Conservation (phyloP, 768 basidiomycete genomes). For the Agaricus blazei region DNA sequence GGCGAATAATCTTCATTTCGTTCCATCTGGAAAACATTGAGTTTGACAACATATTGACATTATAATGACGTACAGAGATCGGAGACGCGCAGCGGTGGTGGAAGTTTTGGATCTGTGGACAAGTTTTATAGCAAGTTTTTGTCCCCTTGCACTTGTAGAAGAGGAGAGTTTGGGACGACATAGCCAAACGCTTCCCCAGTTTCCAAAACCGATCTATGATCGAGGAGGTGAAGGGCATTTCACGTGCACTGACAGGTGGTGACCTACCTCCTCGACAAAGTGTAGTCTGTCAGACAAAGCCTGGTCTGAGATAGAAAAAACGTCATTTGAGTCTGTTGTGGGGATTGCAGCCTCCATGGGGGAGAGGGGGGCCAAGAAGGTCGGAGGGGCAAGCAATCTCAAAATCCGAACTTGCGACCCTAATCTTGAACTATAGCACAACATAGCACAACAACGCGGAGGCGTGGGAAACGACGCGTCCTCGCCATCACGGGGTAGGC, state of each 20-base stretch:
- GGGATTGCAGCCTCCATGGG: constrained; percentile 33
- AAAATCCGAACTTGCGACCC: constrained; percentile 13
- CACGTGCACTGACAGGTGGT: constrained; percentile 2
- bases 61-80: constrained; percentile 62
- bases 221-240: not conserved
- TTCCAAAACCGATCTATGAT: constrained; percentile 80
- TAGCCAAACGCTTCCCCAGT: constrained; percentile 91
- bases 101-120: constrained; percentile 84
- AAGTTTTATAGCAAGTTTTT: constrained; percentile 86
- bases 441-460: constrained; percentile 36
- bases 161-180: constrained; percentile 54
- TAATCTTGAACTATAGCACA: constrained; percentile 33
- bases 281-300: constrained; percentile 64
- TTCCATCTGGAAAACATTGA: constrained; percentile 63
- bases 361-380: constrained; percentile 47
- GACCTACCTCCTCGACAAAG: constrained; percentile 68
- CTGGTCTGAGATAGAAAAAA: constrained; percentile 73
- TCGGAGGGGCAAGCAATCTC: constrained; percentile 42
- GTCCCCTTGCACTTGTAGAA: constrained; percentile 32
- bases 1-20: constrained; percentile 93
- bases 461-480: constrained; percentile 27
- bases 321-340: constrained; percentile 43
- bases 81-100: constrained; percentile 84
- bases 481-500: constrained; percentile 4
- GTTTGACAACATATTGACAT: not conserved